Conservation (phyloP, 2,329 filamentous ascomycete genomes). For the Sporothrix protearum region DNA sequence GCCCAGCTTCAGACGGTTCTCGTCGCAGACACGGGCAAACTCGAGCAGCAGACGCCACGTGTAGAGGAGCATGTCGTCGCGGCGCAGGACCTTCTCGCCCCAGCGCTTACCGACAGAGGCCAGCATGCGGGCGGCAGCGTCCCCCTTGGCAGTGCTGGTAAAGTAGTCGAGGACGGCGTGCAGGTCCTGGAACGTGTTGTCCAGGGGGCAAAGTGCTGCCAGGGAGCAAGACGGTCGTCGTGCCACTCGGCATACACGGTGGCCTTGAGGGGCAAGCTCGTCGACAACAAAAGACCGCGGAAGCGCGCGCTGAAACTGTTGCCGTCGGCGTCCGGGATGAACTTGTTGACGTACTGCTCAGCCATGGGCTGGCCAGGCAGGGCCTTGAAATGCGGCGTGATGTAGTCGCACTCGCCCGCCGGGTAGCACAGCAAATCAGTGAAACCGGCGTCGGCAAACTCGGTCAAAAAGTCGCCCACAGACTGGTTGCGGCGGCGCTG, state of each 20-base stretch:
- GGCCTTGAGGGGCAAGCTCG: constrained; percentile 64
- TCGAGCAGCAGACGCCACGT: constrained; percentile 59
- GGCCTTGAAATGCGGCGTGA: constrained; percentile 38
- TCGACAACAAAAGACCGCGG: constrained; percentile 60
- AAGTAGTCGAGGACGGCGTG: constrained; percentile 66
- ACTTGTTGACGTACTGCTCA: constrained; percentile 57
- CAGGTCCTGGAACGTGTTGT: constrained; percentile 64
- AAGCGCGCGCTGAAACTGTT: constrained; percentile 62
- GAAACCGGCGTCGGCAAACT: constrained; percentile 46
- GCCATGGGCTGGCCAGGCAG: constrained; percentile 41
- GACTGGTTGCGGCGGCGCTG: constrained; percentile 34
- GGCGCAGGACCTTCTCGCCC: constrained; percentile 58
- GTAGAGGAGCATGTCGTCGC: constrained; percentile 65
- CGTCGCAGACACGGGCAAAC: constrained; percentile 51
- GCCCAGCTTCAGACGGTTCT: constrained; percentile 42
- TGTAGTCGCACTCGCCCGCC: constrained; percentile 39
- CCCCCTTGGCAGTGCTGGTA: constrained; percentile 44
- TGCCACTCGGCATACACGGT: constrained; percentile 75
- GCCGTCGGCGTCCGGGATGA: constrained; percentile 68
- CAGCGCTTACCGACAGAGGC: constrained; percentile 58
- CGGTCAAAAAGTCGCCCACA: constrained; percentile 43
- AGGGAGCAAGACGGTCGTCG: constrained; percentile 63
- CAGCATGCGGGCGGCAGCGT: constrained; percentile 57
- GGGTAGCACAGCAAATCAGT: constrained; percentile 41
- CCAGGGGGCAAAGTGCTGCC: constrained; percentile 72